Conservation (phyloP, 164 flowering plant species). For the Vitis rotundifolia region DNA sequence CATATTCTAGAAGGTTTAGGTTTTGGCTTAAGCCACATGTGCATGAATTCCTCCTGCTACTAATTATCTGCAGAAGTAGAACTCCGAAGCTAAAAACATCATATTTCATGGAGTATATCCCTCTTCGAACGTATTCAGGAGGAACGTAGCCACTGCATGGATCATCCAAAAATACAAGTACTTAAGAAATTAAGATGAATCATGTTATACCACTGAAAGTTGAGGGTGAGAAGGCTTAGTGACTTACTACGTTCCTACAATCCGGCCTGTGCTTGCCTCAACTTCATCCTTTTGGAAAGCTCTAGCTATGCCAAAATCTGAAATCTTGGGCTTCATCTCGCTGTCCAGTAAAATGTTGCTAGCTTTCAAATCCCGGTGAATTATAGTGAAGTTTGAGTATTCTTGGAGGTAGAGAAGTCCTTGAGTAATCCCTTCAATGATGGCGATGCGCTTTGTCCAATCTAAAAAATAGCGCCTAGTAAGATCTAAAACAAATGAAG, state of each 20-base stretch:
- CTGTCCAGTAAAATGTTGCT: conserved; percentile 30
- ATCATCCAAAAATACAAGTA: background rate
- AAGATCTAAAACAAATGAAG: conserved; percentile 17
- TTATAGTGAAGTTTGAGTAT: conserved; percentile 30
- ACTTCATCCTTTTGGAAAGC: conserved; percentile 17
- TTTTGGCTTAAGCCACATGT: conserved; percentile 12
- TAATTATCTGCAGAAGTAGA: conserved; percentile 29
- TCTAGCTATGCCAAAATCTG: conserved; percentile 38
- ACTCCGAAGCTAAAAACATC: conserved; percentile 45
- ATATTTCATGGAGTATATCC: conserved; percentile 27
- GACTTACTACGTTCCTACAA: conserved; percentile 39
- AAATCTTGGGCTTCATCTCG: conserved; percentile 26
- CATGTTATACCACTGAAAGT: background rate
- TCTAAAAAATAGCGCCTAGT: conserved; percentile 7
- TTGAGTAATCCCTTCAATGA: conserved; percentile 35
- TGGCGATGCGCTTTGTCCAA: conserved; percentile 21
- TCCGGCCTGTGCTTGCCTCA: conserved; percentile 23
- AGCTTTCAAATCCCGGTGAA: conserved; percentile 32
- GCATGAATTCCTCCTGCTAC: conserved; percentile 20
- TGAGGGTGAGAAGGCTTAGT: background rate
- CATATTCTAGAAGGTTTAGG: conserved; percentile 27
- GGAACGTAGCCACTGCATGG: conserved; percentile 37
- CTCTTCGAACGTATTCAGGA: conserved; percentile 28
- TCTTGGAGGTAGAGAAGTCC: conserved; percentile 39
- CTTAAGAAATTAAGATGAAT: no score